These are phyloP conservation scores for Syncephalastrum monosporum DNA, from an alignment of 371 early-diverging fungal species.

Conservation along the genomic window DNA sequence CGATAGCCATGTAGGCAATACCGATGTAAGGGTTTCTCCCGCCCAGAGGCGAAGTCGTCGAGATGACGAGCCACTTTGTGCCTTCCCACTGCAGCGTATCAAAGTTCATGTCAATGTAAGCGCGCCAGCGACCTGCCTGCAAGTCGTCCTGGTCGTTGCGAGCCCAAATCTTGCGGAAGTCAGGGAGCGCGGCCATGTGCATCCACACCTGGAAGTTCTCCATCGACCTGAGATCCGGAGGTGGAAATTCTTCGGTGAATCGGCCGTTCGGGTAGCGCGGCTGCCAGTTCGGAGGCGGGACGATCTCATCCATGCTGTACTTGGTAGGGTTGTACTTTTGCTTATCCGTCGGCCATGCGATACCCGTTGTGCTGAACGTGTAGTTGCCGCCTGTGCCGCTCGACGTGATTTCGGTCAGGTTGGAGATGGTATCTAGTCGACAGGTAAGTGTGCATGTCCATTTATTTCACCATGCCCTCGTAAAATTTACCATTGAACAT, in stretches of 20 bases:
- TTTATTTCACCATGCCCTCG: background rate
- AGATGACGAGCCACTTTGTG: slow-evolving; percentile 90
- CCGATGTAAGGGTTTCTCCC: slow-evolving; percentile 96
- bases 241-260: slow-evolving; percentile 57
- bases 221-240: slow-evolving; percentile 68
- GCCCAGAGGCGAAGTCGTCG: slow-evolving; percentile 89
- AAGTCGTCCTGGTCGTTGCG: slow-evolving; percentile 62
- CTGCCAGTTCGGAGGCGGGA: slow-evolving; percentile 82
- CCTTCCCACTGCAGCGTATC: slow-evolving; percentile 83
- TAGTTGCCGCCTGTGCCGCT: slow-evolving; percentile 31
- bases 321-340: slow-evolving; percentile 65
- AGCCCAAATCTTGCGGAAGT: slow-evolving; percentile 96
- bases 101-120: slow-evolving; percentile 74
- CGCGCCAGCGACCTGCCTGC: slow-evolving; percentile 61
- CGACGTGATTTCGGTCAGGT: slow-evolving; percentile 19
- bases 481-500: slow-evolving; percentile 76
- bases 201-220: slow-evolving; percentile 99
- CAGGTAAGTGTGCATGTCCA: background rate
- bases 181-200: slow-evolving; percentile 94
- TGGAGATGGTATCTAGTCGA: slow-evolving; percentile 35
- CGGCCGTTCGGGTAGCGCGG: slow-evolving; percentile 57
- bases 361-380: slow-evolving; percentile 59
- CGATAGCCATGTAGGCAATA: slow-evolving; percentile 89
- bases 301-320: slow-evolving; percentile 54
- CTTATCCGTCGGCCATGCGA: slow-evolving; percentile 90